Percentiles rank a stretch among this genome's conserved stretches.
These are phyloP conservation scores for Chaetomiaceae sp. DNA, from an alignment of 2,329 filamentous ascomycete genomes.

Conservation along the genomic window DNA sequence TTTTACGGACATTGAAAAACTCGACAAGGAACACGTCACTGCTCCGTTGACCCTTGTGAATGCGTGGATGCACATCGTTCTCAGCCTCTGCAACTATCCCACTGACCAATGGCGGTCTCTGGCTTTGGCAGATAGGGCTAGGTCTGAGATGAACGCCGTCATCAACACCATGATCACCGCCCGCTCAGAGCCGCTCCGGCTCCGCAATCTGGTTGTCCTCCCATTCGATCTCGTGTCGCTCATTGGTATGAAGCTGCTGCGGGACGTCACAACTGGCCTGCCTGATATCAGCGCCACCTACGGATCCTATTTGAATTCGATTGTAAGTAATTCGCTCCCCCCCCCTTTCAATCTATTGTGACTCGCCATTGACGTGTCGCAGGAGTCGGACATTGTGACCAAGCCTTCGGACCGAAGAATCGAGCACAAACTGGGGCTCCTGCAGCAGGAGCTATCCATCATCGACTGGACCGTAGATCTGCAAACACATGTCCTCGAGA, in stretches of 20 bases:
- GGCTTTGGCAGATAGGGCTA: background rate
- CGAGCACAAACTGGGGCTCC: constrained; percentile 38
- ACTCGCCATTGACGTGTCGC: background rate
- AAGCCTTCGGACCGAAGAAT: constrained; percentile 39
- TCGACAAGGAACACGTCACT: constrained; percentile 30
- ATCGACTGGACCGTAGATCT: constrained; percentile 35
- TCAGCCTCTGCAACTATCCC: constrained; percentile 7
- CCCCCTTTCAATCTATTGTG: background rate
- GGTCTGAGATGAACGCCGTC: background rate
- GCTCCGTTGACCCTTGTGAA: constrained; percentile 36
- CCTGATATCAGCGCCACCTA: constrained; percentile 41
- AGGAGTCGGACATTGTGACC: constrained; percentile 40
- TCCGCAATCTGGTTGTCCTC: constrained; percentile 37
- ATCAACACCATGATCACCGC: constrained; percentile 5
- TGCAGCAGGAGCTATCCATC: constrained; percentile 40
- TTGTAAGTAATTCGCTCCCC: constrained; percentile 32
- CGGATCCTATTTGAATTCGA: constrained; percentile 38
- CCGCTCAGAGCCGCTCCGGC: constrained; percentile 29
- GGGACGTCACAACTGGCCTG: constrained; percentile 36
- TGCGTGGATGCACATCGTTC: constrained; percentile 33
- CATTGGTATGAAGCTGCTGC: constrained; percentile 36
- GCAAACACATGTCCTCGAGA: background rate
- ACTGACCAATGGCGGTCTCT: background rate
- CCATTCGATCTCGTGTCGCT: constrained; percentile 43
- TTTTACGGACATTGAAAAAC: constrained; percentile 27